Conservation (phyloP, 148 eudicot species). For the Chenopodium berlandieri region DNA sequence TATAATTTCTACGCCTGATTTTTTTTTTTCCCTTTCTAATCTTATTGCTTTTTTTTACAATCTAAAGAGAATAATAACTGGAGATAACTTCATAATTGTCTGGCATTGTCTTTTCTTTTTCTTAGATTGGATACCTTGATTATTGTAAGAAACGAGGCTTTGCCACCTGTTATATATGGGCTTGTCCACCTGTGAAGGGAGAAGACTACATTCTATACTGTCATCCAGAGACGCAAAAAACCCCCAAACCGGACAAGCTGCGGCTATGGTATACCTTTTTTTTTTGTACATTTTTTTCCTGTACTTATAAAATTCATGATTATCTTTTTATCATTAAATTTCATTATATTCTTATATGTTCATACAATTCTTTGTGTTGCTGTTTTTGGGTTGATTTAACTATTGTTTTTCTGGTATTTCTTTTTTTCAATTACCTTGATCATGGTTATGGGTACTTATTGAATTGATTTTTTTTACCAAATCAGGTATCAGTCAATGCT, state of each 20-base stretch:
- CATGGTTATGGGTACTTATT: background rate
- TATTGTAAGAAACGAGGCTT: constrained; percentile 91
- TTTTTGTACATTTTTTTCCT: background rate
- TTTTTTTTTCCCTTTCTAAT: no score
- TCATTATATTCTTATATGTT: background rate
- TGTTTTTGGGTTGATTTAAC: background rate
- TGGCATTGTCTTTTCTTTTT: constrained; percentile 4
- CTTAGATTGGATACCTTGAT: constrained; percentile 86
- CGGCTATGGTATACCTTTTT: constrained; percentile 61
- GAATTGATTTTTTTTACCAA: constrained; percentile 1
- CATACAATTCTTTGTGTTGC: background rate
- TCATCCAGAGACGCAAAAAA: constrained; percentile 84
- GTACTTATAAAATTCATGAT: background rate
- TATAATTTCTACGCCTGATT: constrained; percentile 21
- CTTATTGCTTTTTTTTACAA: no score
- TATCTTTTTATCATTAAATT: background rate
- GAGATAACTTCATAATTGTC: background rate
- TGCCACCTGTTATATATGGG: constrained; percentile 90
- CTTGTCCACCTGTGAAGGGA: constrained; percentile 78
- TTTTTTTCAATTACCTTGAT: constrained; percentile 3
- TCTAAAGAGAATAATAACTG: background rate
- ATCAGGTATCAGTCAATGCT: constrained; percentile 81
- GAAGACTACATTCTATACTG: constrained; percentile 83
- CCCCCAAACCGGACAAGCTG: constrained; percentile 68
- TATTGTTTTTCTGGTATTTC: background rate